Evolutionary conservation across 1,139 yeast genomes (phyloP).

Genomic region (Hansenula sp.): DNA sequence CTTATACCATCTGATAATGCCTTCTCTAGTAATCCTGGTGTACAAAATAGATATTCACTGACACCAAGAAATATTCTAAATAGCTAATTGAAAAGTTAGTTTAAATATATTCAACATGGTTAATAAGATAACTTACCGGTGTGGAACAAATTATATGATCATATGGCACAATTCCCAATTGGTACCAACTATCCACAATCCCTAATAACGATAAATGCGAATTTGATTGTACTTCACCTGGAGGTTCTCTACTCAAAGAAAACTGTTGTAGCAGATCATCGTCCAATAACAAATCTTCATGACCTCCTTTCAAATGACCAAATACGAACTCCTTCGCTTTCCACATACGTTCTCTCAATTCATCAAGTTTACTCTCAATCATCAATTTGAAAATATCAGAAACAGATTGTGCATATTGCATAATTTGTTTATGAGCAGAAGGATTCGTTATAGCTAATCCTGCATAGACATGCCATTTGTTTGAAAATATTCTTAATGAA

Average conservation of each 20-base stretch:
- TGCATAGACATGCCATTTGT: constrained; percentile 98
- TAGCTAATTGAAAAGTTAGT: constrained; percentile 20
- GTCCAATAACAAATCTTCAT: constrained; percentile 64
- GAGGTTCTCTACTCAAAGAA: constrained; percentile 73
- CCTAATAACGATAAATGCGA: constrained; percentile 86
- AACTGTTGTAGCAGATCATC: constrained; percentile 78
- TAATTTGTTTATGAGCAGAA: constrained; percentile 84
- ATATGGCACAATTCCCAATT: constrained; percentile 81
- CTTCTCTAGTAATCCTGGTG: constrained; percentile 75
- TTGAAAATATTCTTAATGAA: constrained; percentile 82
- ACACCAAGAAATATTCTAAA: constrained; percentile 93
- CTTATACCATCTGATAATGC: constrained; percentile 68
- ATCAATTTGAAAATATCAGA: constrained; percentile 80
- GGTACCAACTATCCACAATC: constrained; percentile 91
- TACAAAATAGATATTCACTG: constrained; percentile 83
- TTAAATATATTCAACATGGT: not conserved
- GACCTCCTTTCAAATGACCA: constrained; percentile 50
- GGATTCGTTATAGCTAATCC: constrained; percentile 96
- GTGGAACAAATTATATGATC: constrained; percentile 97
- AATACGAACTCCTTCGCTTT: constrained; percentile 75
- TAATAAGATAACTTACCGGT: constrained; percentile 38
- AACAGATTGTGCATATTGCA: constrained; percentile 83
- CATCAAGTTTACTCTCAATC: constrained; percentile 63
- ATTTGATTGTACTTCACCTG: constrained; percentile 64
- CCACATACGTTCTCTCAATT: constrained; percentile 51